These are phyloP conservation scores for Brassica rapa DNA, from an alignment of 345 rosid species.

Conservation along the genomic window DNA sequence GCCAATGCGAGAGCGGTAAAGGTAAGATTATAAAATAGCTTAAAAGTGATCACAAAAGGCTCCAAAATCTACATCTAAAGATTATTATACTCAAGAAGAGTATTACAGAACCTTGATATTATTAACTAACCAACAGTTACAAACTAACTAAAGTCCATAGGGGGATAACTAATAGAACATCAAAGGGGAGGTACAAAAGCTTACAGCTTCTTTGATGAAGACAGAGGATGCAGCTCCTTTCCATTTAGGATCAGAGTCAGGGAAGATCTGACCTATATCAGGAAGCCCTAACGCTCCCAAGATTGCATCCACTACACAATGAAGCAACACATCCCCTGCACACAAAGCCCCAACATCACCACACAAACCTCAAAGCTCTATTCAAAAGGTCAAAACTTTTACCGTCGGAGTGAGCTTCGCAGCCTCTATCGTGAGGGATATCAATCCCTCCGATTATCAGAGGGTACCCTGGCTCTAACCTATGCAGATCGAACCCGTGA, in stretches of 20 bases:
- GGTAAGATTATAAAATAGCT: neutral
- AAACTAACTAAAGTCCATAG: too few species aligned
- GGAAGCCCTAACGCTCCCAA: conserved; percentile 96
- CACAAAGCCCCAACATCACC: conserved; percentile 16
- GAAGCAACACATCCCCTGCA: conserved; percentile 96
- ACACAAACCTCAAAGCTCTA: neutral
- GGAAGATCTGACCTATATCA: conserved; percentile 97
- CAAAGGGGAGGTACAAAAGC: conserved; percentile 24
- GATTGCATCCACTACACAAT: conserved; percentile 97
- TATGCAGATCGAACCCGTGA: conserved; percentile 94
- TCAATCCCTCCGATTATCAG: conserved; percentile 89
- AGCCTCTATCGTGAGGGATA: conserved; percentile 93
- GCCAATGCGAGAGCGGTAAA: neutral
- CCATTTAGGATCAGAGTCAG: conserved; percentile 95
- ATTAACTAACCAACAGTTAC: neutral
- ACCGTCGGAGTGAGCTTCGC: conserved; percentile 99
- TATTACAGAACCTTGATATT: neutral
- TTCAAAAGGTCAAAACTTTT: neutral
- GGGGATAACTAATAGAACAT: neutral
- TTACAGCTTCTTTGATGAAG: conserved; percentile 93
- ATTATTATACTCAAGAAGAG: neutral
- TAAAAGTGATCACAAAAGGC: neutral
- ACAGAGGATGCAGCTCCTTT: conserved; percentile 93
- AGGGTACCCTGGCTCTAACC: conserved; percentile 92
- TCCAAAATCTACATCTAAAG: too few species aligned